A percentile compares a stretch with the other conserved stretches of the same genome.
These are phyloP conservation scores for Phialemonium atrogriseum DNA, from an alignment of 2,329 filamentous ascomycete genomes.

Conservation along the genomic window DNA sequence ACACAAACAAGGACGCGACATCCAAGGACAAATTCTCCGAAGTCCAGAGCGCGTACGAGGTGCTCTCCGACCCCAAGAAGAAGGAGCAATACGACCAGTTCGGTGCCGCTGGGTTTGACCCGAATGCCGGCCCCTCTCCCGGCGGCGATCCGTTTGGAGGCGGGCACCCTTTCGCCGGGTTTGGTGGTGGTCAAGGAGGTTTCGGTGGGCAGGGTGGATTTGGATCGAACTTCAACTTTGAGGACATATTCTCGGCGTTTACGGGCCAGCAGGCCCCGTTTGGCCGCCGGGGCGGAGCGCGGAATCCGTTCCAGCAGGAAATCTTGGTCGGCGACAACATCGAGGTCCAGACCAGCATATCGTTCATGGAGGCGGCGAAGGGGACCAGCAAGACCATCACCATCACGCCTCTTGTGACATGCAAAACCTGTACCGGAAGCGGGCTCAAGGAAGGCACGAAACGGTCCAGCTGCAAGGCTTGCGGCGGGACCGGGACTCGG, in stretches of 20 bases:
- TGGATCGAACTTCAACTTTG: slow-evolving; percentile 83
- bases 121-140: slow-evolving; percentile 56
- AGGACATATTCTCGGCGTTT: slow-evolving; percentile 90
- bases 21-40: slow-evolving; percentile 94
- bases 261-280: slow-evolving; percentile 49
- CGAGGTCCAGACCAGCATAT: slow-evolving; percentile 86
- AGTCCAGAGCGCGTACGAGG: slow-evolving; percentile 87
- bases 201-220: slow-evolving; percentile 58
- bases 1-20: slow-evolving; percentile 91
- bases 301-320: slow-evolving; percentile 66
- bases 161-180: slow-evolving; percentile 56
- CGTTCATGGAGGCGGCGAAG: slow-evolving; percentile 93
- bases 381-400: slow-evolving; percentile 81
- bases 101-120: slow-evolving; percentile 80
- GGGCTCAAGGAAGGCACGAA: slow-evolving; percentile 77
- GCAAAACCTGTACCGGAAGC: slow-evolving; percentile 73
- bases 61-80: slow-evolving; percentile 88
- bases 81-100: slow-evolving; percentile 87
- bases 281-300: slow-evolving; percentile 42
- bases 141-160: slow-evolving; percentile 55
- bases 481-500: slow-evolving; percentile 77
- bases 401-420: slow-evolving; percentile 73
- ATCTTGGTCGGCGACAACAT: slow-evolving; percentile 92
- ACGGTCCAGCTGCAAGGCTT: slow-evolving; percentile 65
- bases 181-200: slow-evolving; percentile 39